These are phyloP conservation scores for Aspergillus quadricinctus DNA, from an alignment of 2,329 filamentous ascomycete species.

Conservation along the genomic window DNA sequence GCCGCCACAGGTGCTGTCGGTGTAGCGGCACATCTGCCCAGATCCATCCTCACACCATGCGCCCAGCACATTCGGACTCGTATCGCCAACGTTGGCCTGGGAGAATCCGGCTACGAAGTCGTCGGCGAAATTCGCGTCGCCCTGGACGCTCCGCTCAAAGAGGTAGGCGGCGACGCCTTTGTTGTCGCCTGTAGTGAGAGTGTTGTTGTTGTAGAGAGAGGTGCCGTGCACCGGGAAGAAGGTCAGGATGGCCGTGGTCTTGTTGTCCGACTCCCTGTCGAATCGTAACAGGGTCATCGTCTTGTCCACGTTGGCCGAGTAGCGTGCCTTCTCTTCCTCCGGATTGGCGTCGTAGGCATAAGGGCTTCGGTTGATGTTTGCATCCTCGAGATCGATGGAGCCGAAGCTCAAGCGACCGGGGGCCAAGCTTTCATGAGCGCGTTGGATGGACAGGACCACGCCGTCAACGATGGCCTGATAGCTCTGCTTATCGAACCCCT, in stretches of 20 bases:
- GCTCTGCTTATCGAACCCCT: constrained; percentile 81
- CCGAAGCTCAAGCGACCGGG: constrained; percentile 69
- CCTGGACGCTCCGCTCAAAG: constrained; percentile 66
- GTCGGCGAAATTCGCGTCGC: constrained; percentile 53
- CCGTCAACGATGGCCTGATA: constrained; percentile 88
- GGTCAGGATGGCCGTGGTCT: constrained; percentile 74
- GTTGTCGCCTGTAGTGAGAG: constrained; percentile 87
- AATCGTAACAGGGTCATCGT: constrained; percentile 77
- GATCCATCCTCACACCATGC: constrained; percentile 87
- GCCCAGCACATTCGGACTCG: constrained; percentile 79
- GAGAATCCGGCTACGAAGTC: constrained; percentile 88
- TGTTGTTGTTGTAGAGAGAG: constrained; percentile 87
- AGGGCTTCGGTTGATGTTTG: constrained; percentile 84
- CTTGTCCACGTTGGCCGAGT: constrained; percentile 66
- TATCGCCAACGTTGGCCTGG: constrained; percentile 87
- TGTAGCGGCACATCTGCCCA: constrained; percentile 48
- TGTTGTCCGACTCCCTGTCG: constrained; percentile 66
- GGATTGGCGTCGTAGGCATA: constrained; percentile 88
- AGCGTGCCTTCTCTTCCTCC: constrained; percentile 65
- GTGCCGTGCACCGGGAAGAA: constrained; percentile 95
- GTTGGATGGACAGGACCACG: constrained; percentile 72
- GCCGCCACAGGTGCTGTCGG: constrained; percentile 73
- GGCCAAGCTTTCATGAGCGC: constrained; percentile 68
- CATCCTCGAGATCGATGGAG: constrained; percentile 64
- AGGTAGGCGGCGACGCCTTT: constrained; percentile 88